Base-by-base conservation (phyloP, 257 asterid species). In the Gynochthodes officinalis region DNA sequence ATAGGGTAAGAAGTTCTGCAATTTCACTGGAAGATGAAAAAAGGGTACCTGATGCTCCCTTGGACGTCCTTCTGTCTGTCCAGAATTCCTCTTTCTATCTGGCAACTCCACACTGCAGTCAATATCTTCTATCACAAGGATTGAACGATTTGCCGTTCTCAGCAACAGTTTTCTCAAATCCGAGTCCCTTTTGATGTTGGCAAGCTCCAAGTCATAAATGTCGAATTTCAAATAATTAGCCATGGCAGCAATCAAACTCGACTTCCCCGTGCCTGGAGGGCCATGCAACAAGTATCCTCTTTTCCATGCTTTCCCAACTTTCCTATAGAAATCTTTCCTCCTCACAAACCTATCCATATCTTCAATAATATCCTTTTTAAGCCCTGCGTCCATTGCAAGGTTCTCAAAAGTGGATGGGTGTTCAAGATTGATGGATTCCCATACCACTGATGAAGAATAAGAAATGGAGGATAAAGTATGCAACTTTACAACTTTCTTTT, bases 281-380 rank as follows among this genome's bases (percentile, higher is more conserved):
- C 96, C 96, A 62, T 84, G 82, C 74, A 90, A 82, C 84, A 90
- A 43, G 40, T 89, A 90, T 7, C 97, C 96, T 37, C 96, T 74
- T 78, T 91, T 91, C 97, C 97, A 90, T 16, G 94, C 94, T 74
- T 84, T 79, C 35, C 97, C 97, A 0, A 91, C 94, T 21, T 83
- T 85, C 77, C 89, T 67, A 53, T 91, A 91, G 18, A 84, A 89
- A 0, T 88, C 92, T 50, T 79, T 89, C 78, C 96, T 80, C 64
- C 76, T 78, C 14, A 91, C 75, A 42, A 89, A 91, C 79, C 89
- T 83, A 39, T 91, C 89, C 55, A 91, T 71, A 71, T 91, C 97
- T 0, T 82, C 87, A 1, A 75, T 48, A 25, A 89, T 75, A 0
- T 57, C 44, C 39, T 54, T 52, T 48, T 91, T 91, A 59, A 75